phyloP scores from a whole-genome alignment of 2,329 filamentous ascomycete genomes.

The Colletotrichum tropicale region DNA sequence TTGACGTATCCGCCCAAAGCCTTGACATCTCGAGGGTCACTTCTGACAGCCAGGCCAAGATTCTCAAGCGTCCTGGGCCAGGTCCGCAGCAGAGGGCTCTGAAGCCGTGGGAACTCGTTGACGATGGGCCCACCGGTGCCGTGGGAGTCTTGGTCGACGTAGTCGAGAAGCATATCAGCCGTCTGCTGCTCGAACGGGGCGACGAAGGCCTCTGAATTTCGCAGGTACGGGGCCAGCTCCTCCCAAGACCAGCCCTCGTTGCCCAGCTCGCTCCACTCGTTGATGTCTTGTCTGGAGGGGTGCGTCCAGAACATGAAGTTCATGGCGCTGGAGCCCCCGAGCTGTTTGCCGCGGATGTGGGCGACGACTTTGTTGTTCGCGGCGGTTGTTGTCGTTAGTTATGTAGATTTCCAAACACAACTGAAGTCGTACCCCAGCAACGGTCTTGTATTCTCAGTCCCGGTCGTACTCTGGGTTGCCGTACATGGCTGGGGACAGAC shows the following conservation, averaged over 20 bases:
- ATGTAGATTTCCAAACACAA: accelerated
- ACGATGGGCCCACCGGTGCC: not conserved
- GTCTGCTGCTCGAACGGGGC: not conserved
- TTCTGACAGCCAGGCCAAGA: slow-evolving; percentile 17
- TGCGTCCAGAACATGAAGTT: slow-evolving; percentile 63
- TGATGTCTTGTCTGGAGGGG: slow-evolving; percentile 51
- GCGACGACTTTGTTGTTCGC: slow-evolving; percentile 8
- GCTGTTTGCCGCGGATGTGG: slow-evolving; percentile 24
- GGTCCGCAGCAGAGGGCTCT: not conserved
- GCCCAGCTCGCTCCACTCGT: slow-evolving; percentile 62
- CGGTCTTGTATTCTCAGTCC: slow-evolving; percentile 27
- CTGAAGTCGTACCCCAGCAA: slow-evolving; percentile 17
- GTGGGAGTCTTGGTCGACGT: not conserved
- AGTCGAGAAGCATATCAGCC: not conserved
- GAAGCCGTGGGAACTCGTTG: not conserved
- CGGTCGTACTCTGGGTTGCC: slow-evolving; percentile 23
- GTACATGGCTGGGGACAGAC: slow-evolving; percentile 21
- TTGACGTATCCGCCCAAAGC: slow-evolving; percentile 16
- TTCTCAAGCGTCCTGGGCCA: slow-evolving; percentile 7
- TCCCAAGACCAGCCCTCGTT: slow-evolving; percentile 65
- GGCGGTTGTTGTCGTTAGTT: not conserved
- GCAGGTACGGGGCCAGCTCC: slow-evolving; percentile 25
- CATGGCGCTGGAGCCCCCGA: slow-evolving; percentile 67
- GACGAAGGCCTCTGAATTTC: not conserved
- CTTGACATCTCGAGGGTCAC: slow-evolving; percentile 24